Conservation (phyloP, 331 rosid genomes). For the Erythrophleum ivorense region DNA sequence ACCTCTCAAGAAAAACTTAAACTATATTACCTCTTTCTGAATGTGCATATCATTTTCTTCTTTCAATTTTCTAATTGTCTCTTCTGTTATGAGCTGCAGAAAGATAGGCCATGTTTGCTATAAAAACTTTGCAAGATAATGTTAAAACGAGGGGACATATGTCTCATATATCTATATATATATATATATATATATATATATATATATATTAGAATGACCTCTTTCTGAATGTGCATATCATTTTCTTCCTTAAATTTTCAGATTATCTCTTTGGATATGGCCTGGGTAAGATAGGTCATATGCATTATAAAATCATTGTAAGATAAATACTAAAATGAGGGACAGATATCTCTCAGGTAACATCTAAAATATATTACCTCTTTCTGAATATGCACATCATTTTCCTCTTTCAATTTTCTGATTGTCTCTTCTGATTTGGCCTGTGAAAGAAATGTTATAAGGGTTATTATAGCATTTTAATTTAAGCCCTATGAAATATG, state of each 20-base stretch:
- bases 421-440: slow-evolving; percentile 40
- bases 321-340: background rate
- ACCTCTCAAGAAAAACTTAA: slow-evolving; percentile 7
- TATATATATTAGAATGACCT: slow-evolving; percentile 18
- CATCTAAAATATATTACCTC: slow-evolving; percentile 38
- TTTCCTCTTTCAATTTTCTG: slow-evolving; percentile 46
- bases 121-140: slow-evolving; percentile 11
- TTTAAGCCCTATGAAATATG: background rate
- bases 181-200: no score
- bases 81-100: slow-evolving; percentile 41
- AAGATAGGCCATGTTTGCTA: slow-evolving; percentile 25
- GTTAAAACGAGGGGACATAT: slow-evolving; percentile 16
- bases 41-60: slow-evolving; percentile 41
- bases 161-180: background rate
- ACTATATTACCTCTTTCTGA: slow-evolving; percentile 38
- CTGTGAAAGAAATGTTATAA: slow-evolving; percentile 25
- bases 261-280: slow-evolving; percentile 31
- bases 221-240: slow-evolving; percentile 37
- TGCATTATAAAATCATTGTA: background rate
- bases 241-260: slow-evolving; percentile 40
- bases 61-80: slow-evolving; percentile 43
- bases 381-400: slow-evolving; percentile 40
- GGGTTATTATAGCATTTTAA: background rate
- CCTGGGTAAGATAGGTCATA: slow-evolving; percentile 27
- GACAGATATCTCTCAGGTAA: slow-evolving; percentile 20